Evolutionary conservation across 768 basidiomycete species (phyloP).

Genomic region (Boletus barrowsii): DNA sequence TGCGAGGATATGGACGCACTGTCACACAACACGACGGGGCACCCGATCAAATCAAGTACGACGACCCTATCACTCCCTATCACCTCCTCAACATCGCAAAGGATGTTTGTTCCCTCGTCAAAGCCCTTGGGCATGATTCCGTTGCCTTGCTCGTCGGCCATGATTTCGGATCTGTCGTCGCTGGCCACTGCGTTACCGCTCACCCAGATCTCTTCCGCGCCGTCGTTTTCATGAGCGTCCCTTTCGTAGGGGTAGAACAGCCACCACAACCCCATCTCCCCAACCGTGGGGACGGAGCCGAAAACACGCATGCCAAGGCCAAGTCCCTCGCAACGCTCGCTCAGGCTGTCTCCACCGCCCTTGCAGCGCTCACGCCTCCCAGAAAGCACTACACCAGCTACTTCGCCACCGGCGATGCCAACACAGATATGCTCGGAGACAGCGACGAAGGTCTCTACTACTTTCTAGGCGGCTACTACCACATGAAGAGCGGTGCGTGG

Average conservation of each 20-base stretch:
- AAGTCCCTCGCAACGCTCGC: conserved; percentile 7
- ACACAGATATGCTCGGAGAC: conserved; percentile 39
- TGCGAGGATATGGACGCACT: conserved; percentile 51
- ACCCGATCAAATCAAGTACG: conserved; percentile 32
- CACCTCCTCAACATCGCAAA: conserved; percentile 48
- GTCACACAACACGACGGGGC: conserved; percentile 24
- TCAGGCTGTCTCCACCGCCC: conserved; percentile 10
- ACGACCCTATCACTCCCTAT: conserved; percentile 50
- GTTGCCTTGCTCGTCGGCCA: conserved; percentile 56
- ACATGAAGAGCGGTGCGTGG: conserved; percentile 60
- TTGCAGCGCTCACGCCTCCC: conserved; percentile 46
- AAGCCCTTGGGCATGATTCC: conserved; percentile 46
- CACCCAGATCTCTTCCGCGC: conserved; percentile 55
- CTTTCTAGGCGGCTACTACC: conserved; percentile 31
- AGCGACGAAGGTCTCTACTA: conserved; percentile 15
- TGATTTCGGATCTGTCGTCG: conserved; percentile 56
- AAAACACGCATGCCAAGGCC: conserved; percentile 5
- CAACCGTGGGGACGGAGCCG: background rate
- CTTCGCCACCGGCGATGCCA: conserved; percentile 45
- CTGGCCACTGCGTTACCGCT: conserved; percentile 51
- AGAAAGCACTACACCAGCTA: conserved; percentile 58
- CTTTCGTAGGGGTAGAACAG: conserved; percentile 48
- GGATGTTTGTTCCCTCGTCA: conserved; percentile 51
- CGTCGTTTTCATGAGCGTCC: conserved; percentile 58
- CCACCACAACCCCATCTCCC: conserved; percentile 15